Conservation (phyloP, 2,329 filamentous ascomycete genomes). For the Cryphonectria naterciae region DNA sequence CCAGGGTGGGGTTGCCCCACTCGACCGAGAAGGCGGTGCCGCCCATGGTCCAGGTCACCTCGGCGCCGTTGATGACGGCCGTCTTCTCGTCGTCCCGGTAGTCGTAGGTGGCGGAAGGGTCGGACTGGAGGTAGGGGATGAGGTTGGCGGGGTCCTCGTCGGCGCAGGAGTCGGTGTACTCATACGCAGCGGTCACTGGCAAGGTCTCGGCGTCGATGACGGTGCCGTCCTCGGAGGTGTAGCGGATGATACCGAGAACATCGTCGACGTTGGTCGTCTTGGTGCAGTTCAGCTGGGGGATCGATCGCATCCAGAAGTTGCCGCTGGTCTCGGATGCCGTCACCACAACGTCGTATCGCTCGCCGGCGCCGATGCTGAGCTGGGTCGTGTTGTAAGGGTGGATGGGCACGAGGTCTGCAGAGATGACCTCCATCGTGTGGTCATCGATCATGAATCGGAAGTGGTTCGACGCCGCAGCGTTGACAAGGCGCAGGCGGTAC, state of each 20-base stretch:
- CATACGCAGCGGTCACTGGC: constrained; percentile 1
- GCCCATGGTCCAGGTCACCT: constrained; percentile 7
- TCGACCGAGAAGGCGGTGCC: neutral
- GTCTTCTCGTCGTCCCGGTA: constrained; percentile 3
- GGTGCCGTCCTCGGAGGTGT: constrained; percentile 1
- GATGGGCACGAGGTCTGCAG: constrained; percentile 16
- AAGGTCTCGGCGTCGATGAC: constrained; percentile 7
- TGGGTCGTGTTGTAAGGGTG: constrained; percentile 18
- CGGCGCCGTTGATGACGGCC: constrained; percentile 6
- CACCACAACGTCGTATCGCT: constrained; percentile 20
- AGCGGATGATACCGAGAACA: constrained; percentile 11
- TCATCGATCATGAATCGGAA: constrained; percentile 18
- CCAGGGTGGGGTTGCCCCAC: constrained; percentile 7
- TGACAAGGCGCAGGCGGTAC: constrained; percentile 21
- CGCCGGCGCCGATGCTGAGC: constrained; percentile 15
- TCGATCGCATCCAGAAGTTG: constrained; percentile 20
- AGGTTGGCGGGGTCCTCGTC: constrained; percentile 11
- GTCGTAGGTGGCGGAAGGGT: constrained; percentile 1
- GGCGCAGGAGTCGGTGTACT: constrained; percentile 8
- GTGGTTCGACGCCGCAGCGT: constrained; percentile 1
- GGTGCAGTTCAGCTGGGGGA: constrained; percentile 12
- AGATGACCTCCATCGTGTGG: constrained; percentile 22
- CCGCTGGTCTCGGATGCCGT: neutral
- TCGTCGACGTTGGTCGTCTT: constrained; percentile 10
- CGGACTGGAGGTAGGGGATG: neutral